Base-by-base conservation (phyloP, 225 moss, liverwort and hornwort genomes). In the Asterella californica region DNA sequence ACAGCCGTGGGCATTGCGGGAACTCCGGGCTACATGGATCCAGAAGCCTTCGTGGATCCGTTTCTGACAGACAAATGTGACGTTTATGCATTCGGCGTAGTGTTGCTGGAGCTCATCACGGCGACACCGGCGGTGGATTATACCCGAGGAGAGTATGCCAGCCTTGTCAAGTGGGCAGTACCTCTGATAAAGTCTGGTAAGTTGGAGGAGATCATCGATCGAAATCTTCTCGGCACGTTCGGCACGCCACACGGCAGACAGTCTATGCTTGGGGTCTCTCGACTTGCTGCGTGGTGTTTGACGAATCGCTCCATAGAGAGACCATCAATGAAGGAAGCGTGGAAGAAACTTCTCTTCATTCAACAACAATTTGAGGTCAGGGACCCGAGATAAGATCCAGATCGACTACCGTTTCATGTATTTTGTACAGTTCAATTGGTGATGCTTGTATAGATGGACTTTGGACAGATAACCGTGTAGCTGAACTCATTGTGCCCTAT, bases 101-200 rank as follows among this genome's bases (percentile, higher is more conserved):
- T 76, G 54, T 37, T 75, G 29, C 22, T 75, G 52, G 75, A 75
- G 75, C 75, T 75, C 15, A 33, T 75, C 32, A 29, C 75, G 30
- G 54, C 32, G n/a, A 75, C 30, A 24, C 14, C 55, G 29, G 75
- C 36, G 0, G 21, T 75, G 15, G 75, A 75, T 55, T 4, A 0
- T 17, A 75, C 17, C 32, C 47, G 75, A 8, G 53, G 53, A 57
- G 75, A 75, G 48, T 29, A 63, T 11, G 54, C 36, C 15, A 75
- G 75, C 52, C 75, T 57, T 7, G 75, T 34, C 22, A 18, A 30
- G 25, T 30, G 52, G 75, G 75, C 52, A 14, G 27, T 10, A 15
- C 8, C 48, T 72, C 11, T 49, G 48, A 47, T 72, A 25, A 8
- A 52, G 52, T 5, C 11, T 33, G 75, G 32, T 2, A 8, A 18